Evolutionary conservation across 2,329 filamentous ascomycete species (phyloP).

Genomic region (Calonectria pteridis): DNA sequence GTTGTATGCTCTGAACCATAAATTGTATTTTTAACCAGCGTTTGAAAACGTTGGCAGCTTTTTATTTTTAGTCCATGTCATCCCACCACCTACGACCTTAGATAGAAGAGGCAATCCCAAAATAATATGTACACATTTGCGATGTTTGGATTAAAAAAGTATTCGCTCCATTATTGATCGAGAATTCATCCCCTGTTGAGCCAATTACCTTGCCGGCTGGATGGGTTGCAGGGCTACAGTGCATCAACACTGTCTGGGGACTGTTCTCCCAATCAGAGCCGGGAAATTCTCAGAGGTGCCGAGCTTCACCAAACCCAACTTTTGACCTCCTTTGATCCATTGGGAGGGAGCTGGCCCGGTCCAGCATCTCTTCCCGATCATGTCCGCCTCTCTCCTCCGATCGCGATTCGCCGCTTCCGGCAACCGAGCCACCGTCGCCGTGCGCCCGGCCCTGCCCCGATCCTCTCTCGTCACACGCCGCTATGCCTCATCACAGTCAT

Average conservation of each 20-base stretch:
- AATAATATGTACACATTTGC: background rate
- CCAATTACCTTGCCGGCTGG: background rate
- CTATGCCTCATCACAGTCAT: conserved; percentile 46
- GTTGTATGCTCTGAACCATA: background rate
- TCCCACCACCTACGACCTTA: background rate
- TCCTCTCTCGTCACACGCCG: conserved; percentile 43
- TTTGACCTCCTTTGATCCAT: conserved; percentile 42
- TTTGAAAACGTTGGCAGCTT: background rate
- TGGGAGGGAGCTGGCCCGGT: conserved; percentile 47
- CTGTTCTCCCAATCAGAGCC: conserved; percentile 37
- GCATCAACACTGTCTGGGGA: conserved; percentile 34
- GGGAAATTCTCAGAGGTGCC: conserved; percentile 41
- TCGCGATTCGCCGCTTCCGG: conserved; percentile 38
- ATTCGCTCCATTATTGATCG: background rate
- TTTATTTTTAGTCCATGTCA: background rate
- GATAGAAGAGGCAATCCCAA: background rate
- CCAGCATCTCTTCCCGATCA: conserved; percentile 43
- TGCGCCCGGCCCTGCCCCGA: conserved; percentile 35
- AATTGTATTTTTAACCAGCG: background rate
- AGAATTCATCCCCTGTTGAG: background rate
- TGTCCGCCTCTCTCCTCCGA: conserved; percentile 43
- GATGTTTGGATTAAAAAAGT: background rate
- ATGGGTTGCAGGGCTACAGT: conserved; percentile 26
- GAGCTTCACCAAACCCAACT: conserved; percentile 43
- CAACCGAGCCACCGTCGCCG: conserved; percentile 34